Conservation (phyloP, 257 asterid genomes). For the Ilex asprella region DNA sequence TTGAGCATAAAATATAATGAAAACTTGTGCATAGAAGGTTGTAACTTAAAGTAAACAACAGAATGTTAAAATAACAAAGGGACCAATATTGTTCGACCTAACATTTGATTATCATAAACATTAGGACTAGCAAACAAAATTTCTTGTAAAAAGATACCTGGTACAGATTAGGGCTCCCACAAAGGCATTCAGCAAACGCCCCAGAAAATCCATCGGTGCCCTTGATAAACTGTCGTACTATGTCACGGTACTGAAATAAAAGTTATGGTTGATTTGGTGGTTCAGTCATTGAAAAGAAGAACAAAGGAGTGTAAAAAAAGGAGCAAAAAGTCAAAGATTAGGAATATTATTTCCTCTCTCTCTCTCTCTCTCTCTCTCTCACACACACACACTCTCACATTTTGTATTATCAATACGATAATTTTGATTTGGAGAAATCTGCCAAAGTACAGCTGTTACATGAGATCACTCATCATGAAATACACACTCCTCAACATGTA, state of each 20-base stretch:
- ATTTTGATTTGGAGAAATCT: too few species aligned
- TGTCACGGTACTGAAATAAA: slow-evolving; percentile 79
- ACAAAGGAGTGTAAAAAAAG: neutral
- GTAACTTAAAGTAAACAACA: too few species aligned
- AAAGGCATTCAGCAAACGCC: slow-evolving; percentile 90
- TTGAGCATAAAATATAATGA: too few species aligned
- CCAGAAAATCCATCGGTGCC: slow-evolving; percentile 98
- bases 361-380: neutral
- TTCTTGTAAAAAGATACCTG: slow-evolving; percentile 39
- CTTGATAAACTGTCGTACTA: slow-evolving; percentile 84
- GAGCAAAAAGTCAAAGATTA: neutral
- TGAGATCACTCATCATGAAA: too few species aligned
- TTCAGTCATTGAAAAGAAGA: slow-evolving; percentile 1
- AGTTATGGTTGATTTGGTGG: neutral
- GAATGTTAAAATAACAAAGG: too few species aligned
- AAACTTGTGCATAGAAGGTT: too few species aligned
- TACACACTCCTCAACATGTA: too few species aligned
- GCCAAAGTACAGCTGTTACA: too few species aligned
- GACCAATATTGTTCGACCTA: too few species aligned
- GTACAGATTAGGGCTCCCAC: slow-evolving; percentile 95
- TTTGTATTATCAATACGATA: too few species aligned
- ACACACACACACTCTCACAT: too few species aligned
- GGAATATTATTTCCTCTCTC: neutral
- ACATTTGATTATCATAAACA: neutral
- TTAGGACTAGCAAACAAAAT: neutral